A percentile compares a stretch with the other conserved stretches of the same genome.
These are phyloP conservation scores for Datura wrightii DNA, from an alignment of 257 asterid species.

Conservation along the genomic window DNA sequence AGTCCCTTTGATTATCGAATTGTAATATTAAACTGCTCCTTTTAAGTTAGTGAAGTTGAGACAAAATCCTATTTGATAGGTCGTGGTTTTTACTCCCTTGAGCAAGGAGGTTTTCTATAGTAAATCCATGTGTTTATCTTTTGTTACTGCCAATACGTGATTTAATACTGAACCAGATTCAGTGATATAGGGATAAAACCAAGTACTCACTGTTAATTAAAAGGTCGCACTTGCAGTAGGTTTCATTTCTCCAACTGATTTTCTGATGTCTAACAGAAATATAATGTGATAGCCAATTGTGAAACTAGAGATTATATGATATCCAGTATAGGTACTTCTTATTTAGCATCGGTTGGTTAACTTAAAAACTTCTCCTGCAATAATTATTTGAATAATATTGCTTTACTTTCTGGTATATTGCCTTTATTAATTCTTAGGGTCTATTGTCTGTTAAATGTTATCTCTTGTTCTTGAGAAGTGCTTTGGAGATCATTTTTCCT, in stretches of 20 bases:
- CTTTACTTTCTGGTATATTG: constrained; percentile 20
- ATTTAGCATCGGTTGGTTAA: background rate
- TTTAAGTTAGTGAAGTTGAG: too few relatives aligned
- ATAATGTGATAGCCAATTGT: constrained; percentile 4
- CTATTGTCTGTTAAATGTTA: background rate
- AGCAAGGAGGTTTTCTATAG: too few relatives aligned
- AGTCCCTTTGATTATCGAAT: too few relatives aligned
- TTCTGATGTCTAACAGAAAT: background rate
- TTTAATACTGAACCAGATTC: too few relatives aligned
- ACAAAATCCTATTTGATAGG: too few relatives aligned
- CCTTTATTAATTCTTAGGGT: constrained; percentile 1
- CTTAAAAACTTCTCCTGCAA: background rate
- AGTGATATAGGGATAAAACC: background rate
- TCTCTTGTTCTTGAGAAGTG: constrained; percentile 28
- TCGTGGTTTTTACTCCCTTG: too few relatives aligned
- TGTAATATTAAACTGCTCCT: too few relatives aligned
- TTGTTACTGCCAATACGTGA: too few relatives aligned
- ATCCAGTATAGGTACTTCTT: constrained; percentile 13
- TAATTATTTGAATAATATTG: constrained; percentile 18
- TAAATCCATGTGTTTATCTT: too few relatives aligned
- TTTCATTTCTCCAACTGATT: constrained; percentile 9
- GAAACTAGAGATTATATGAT: background rate
- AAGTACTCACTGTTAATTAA: background rate
- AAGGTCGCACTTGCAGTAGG: background rate
- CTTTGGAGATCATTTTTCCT: background rate